Evolutionary conservation across 139 green algal species (phyloP).

Genomic region (Micractinium sp.): DNA sequence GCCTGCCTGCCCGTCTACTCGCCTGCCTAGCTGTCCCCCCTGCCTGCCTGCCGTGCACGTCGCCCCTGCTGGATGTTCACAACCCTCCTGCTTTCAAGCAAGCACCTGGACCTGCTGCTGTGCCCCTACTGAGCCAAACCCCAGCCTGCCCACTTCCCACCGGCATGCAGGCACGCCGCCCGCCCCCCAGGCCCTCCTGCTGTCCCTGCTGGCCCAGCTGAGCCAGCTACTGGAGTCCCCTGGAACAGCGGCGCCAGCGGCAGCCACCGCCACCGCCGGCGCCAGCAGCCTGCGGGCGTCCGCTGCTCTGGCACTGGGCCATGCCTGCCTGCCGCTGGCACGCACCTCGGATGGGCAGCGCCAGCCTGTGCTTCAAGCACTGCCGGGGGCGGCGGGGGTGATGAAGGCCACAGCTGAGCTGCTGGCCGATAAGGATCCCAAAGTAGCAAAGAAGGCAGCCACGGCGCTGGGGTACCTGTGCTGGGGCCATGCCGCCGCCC

Average conservation of each 20-base stretch:
- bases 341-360: neutral
- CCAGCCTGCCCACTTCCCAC: neutral
- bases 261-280: slow-evolving; percentile 5
- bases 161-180: slow-evolving; percentile 28
- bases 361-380: slow-evolving; percentile 31
- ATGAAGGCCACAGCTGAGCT: neutral
- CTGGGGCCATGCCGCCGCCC: neutral
- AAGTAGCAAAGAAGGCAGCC: slow-evolving; percentile 54
- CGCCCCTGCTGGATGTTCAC: neutral
- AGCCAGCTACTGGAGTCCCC: slow-evolving; percentile 23
- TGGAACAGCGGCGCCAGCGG: neutral
- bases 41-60: neutral
- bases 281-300: neutral
- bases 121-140: too few species aligned
- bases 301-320: slow-evolving; percentile 6
- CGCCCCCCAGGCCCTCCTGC: neutral
- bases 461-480: slow-evolving; percentile 46
- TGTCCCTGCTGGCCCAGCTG: slow-evolving; percentile 17
- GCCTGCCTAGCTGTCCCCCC: too few species aligned
- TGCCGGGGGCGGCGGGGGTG: slow-evolving; percentile 11
- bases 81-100: neutral
- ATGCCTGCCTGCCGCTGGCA: neutral
- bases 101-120: too few species aligned
- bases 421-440: slow-evolving; percentile 52
- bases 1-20: neutral